Conservation (phyloP, 768 basidiomycete species). For the Filobasidium floriforme region DNA sequence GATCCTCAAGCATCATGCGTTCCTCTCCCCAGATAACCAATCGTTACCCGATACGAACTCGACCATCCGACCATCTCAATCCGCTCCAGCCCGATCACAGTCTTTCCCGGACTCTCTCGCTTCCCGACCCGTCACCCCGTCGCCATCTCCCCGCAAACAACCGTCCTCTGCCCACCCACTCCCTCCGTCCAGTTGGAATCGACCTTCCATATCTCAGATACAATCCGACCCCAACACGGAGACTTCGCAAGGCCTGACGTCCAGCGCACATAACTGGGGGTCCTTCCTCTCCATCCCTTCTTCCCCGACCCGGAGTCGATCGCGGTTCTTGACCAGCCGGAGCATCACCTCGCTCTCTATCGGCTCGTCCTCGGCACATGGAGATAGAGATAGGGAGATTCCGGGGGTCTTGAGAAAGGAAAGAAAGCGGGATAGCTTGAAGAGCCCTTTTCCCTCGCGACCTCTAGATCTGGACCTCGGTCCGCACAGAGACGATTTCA, state of each 20-base stretch:
- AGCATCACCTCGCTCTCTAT: neutral
- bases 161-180: neutral
- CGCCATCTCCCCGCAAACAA: neutral
- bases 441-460: too few relatives aligned
- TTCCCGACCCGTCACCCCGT: neutral
- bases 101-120: neutral
- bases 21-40: neutral
- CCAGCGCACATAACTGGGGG: neutral
- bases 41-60: neutral
- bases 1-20: constrained; percentile 2
- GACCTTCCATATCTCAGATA: neutral
- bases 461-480: too few relatives aligned
- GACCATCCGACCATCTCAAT: neutral
- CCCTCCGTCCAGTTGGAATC: constrained; percentile 6
- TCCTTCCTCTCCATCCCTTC: constrained; percentile 8
- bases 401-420: too few relatives aligned
- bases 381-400: too few relatives aligned
- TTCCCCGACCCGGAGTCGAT: neutral
- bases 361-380: too few relatives aligned
- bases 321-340: neutral
- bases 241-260: neutral
- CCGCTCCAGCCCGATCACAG: neutral
- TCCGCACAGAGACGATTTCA: too few relatives aligned
- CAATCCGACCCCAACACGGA: neutral
- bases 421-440: too few relatives aligned